Base-by-base conservation (phyloP, 2,329 filamentous ascomycete species). In the Aspergillus pseudoviridinutans region DNA sequence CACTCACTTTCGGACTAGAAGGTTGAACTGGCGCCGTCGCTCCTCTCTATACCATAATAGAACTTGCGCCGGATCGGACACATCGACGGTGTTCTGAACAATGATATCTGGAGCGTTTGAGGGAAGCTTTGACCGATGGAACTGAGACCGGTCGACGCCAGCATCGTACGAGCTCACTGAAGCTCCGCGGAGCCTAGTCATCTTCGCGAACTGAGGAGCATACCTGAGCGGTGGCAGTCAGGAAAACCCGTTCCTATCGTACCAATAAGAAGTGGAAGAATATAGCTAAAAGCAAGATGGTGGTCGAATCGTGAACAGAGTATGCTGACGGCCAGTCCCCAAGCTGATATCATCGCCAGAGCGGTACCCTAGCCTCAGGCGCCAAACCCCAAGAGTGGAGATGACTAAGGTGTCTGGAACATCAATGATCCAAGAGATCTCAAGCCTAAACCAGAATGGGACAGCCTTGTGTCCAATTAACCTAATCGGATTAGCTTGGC, bases 1-100 rank as follows among this genome's bases (percentile, higher is more conserved):
- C 54, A 71, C 81, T 63, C 70, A 89, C 87, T 82, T 85, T 67
- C 89, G 85, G 14, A 91, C 84, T 17, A 91, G 74, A 3, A 83
- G 74, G 69, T 91, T 87, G 60, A 76, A 78, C 22, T 71, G 69
- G 28, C 75, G 66, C 54, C 74, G 71, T 42, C 75, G 72, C 52
- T 76, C 73, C 59, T 75, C 74, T 44, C 69, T 68, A 62, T 73
- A 70, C 68, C 73, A 75, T 6, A 71, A 61, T 4, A 77, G 59
- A 1, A 78, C 74, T 41, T 68, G 64, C 4, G 69, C 61, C 20
- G 75, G 65, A 49, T 78, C 71, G 4, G 70, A 69, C 1, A 78
- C 68, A 41, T 72, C 68, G 32, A 77, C 67, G 1, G 76, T 78
- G 55, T 77, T 75, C 55, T 73, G 69, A 1, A 63, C 56, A 42